phyloP scores from a whole-genome alignment of 495 filamentous ascomycete species.

The Trichoderma gamsii region DNA sequence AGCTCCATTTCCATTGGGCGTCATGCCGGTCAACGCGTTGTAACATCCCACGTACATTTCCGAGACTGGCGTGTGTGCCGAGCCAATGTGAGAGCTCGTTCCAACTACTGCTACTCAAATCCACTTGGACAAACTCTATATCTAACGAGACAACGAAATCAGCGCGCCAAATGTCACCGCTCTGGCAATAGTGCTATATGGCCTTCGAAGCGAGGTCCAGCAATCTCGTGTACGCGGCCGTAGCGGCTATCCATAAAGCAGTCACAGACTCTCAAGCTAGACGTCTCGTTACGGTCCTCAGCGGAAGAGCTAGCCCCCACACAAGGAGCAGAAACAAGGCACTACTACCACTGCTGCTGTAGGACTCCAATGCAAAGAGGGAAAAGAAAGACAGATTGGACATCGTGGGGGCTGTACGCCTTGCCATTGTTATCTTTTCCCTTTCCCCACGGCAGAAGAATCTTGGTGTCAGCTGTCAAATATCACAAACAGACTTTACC shows the following conservation, averaged over 20 bases:
- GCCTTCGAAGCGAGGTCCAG: background rate
- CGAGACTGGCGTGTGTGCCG: background rate
- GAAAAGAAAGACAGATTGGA: background rate
- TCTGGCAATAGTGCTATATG: background rate
- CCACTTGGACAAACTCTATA: conserved; percentile 3
- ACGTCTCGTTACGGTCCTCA: background rate
- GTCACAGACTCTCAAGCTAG: background rate
- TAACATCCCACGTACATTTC: background rate
- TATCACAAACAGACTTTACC: background rate
- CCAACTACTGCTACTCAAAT: background rate
- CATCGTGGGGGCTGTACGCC: background rate
- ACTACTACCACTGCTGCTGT: background rate
- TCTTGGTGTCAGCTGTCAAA: conserved; percentile 9
- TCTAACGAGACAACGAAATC: background rate
- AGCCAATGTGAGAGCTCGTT: background rate
- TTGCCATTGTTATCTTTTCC: background rate
- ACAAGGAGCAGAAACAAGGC: background rate
- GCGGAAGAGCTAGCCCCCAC: background rate
- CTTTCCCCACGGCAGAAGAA: background rate
- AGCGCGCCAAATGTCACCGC: background rate
- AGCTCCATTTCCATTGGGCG: background rate
- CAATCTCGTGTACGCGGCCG: background rate
- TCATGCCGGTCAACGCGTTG: background rate
- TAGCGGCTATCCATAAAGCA: conserved; percentile 3
- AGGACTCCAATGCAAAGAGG: background rate